Conservation (phyloP, 305 asterid genomes). For the Fraxinus nigra region DNA sequence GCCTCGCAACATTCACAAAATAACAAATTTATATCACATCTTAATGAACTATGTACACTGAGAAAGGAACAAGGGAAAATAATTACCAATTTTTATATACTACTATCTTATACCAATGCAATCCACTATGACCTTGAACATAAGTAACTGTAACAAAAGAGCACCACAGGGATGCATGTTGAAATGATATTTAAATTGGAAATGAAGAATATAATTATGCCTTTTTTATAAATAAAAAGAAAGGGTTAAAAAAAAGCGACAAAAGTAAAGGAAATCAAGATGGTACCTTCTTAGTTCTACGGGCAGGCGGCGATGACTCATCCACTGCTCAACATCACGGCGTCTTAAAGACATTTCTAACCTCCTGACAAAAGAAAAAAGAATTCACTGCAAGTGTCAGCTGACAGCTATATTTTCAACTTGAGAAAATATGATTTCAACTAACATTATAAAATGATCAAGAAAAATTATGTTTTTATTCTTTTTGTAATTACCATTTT, state of each 20-base stretch:
- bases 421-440: not conserved
- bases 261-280: not conserved
- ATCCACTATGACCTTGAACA: not conserved
- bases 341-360: slow-evolving; percentile 76
- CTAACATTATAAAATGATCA: not conserved
- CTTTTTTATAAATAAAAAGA: not conserved
- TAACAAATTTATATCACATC: not conserved
- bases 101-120: not conserved
- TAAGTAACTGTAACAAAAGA: not conserved
- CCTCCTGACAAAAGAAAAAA: slow-evolving; percentile 46
- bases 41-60: not conserved
- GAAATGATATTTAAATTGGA: not conserved
- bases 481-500: not conserved
- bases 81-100: not conserved
- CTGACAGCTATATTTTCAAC: not conserved
- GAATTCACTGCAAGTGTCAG: not conserved
- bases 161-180: not conserved
- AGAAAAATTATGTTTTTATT: not conserved
- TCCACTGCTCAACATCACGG: slow-evolving; percentile 94
- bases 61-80: not conserved
- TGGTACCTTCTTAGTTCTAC: slow-evolving; percentile 57
- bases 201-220: not conserved
- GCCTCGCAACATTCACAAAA: not conserved
- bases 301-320: slow-evolving; percentile 90
- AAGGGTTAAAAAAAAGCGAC: not conserved